Percentiles rank a stretch among this genome's conserved stretches.
Conservation (phyloP, 2,329 filamentous ascomycete species). For the Diplodia sapinea region DNA sequence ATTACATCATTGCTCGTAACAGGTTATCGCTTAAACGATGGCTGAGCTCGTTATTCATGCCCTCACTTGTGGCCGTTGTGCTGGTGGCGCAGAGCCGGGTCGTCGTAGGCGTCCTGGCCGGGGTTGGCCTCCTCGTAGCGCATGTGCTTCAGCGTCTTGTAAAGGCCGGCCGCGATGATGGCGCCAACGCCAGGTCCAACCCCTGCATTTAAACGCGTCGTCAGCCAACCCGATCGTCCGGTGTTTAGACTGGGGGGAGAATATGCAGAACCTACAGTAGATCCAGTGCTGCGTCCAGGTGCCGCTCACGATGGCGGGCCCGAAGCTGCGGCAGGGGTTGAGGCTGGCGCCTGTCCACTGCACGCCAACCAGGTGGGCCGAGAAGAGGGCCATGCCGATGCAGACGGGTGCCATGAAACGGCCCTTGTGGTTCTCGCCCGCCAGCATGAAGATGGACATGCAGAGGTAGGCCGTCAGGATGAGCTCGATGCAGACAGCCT, state of each 20-base stretch:
- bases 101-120: slow-evolving; percentile 41
- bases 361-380: slow-evolving; percentile 48
- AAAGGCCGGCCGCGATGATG: slow-evolving; percentile 57
- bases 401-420: slow-evolving; percentile 50
- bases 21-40: not conserved
- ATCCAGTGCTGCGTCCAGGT: slow-evolving; percentile 58
- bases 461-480: slow-evolving; percentile 57
- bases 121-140: slow-evolving; percentile 48
- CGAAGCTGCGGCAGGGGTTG: slow-evolving; percentile 57
- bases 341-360: slow-evolving; percentile 55
- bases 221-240: not conserved
- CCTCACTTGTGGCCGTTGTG: not conserved
- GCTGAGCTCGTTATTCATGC: no score
- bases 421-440: slow-evolving; percentile 50
- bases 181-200: slow-evolving; percentile 54
- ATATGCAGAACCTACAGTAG: slow-evolving; percentile 45
- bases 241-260: no score
- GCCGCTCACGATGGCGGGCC: slow-evolving; percentile 54
- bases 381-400: slow-evolving; percentile 55
- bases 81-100: not conserved
- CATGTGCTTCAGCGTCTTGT: slow-evolving; percentile 53
- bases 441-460: slow-evolving; percentile 56
- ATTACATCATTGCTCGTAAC: not conserved
- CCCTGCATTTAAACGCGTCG: slow-evolving; percentile 32
- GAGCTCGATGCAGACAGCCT: slow-evolving; percentile 58